phyloP scores from a whole-genome alignment of 306 rosid species.

The Rosa lucieae region DNA sequence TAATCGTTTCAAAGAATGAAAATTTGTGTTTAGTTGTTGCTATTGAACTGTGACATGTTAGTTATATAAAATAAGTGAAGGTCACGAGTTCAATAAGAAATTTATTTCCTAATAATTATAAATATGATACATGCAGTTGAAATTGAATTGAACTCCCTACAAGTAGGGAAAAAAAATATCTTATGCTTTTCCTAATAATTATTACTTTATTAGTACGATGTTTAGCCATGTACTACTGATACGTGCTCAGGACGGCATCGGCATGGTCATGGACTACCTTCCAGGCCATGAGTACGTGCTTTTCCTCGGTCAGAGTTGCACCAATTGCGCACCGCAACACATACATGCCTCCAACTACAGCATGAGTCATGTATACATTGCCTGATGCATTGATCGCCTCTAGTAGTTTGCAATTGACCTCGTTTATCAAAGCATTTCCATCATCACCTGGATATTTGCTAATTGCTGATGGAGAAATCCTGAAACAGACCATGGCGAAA shows the following conservation, averaged over 20 bases:
- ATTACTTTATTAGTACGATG: too few species aligned
- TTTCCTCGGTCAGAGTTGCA: conserved; percentile 46
- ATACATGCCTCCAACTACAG: conserved; percentile 31
- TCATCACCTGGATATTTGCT: not conserved
- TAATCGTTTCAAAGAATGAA: too few species aligned
- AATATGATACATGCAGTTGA: too few species aligned
- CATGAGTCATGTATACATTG: conserved; percentile 38
- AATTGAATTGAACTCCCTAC: too few species aligned
- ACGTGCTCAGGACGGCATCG: not conserved
- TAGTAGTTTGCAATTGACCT: conserved; percentile 31
- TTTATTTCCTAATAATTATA: too few species aligned
- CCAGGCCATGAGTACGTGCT: conserved; percentile 43
- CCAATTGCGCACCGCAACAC: conserved; percentile 43
- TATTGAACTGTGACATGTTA: too few species aligned
- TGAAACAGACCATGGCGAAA: conserved; percentile 33
- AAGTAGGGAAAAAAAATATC: too few species aligned
- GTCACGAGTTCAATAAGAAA: too few species aligned
- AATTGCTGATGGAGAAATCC: conserved; percentile 2
- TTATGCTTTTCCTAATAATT: too few species aligned
- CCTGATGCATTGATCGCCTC: conserved; percentile 44
- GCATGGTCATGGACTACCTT: conserved; percentile 48
- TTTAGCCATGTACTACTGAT: not conserved
- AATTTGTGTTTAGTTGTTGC: too few species aligned
- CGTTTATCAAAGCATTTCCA: conserved; percentile 9
- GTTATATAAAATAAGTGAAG: too few species aligned